Conservation (phyloP, 2,329 filamentous ascomycete genomes). For the Pseudogymnoascus sp. region DNA sequence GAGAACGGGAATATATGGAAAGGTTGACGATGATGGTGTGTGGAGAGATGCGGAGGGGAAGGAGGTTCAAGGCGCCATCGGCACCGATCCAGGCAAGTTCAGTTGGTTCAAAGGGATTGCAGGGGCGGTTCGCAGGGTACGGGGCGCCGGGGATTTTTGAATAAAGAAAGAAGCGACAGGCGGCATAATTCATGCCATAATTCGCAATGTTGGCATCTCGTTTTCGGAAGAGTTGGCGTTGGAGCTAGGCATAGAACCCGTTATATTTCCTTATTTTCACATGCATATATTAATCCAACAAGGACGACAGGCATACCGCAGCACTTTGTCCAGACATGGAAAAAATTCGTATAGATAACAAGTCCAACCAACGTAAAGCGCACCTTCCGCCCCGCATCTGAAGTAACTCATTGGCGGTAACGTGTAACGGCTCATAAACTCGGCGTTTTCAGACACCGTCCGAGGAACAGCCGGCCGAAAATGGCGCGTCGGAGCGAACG, state of each 20-base stretch:
- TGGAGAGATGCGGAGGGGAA: slow-evolving; percentile 48
- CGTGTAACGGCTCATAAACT: background rate
- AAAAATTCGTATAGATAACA: background rate
- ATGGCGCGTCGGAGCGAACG: background rate
- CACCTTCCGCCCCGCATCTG: background rate
- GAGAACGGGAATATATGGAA: slow-evolving; percentile 54
- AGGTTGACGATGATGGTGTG: slow-evolving; percentile 47
- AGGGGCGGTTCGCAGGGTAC: slow-evolving; percentile 49
- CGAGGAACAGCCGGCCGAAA: background rate
- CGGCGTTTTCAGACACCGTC: background rate
- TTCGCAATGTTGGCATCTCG: background rate
- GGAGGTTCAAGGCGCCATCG: slow-evolving; percentile 40
- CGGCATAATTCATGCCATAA: background rate
- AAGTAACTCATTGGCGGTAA: background rate
- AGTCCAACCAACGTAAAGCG: background rate
- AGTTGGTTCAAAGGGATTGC: slow-evolving; percentile 49
- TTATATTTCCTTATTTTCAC: background rate
- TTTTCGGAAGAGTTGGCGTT: background rate
- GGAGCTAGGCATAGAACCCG: background rate
- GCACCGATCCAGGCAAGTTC: slow-evolving; percentile 45
- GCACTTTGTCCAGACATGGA: background rate
- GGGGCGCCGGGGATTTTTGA: slow-evolving; percentile 44
- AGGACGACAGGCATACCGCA: background rate
- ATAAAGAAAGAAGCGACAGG: background rate
- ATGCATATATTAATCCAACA: background rate